Percentiles rank a stretch among this genome's conserved stretches.
Evolutionary conservation across 192 early-diverging fungal genomes (phyloP).

Genomic region (Radiomyces spectabilis): DNA sequence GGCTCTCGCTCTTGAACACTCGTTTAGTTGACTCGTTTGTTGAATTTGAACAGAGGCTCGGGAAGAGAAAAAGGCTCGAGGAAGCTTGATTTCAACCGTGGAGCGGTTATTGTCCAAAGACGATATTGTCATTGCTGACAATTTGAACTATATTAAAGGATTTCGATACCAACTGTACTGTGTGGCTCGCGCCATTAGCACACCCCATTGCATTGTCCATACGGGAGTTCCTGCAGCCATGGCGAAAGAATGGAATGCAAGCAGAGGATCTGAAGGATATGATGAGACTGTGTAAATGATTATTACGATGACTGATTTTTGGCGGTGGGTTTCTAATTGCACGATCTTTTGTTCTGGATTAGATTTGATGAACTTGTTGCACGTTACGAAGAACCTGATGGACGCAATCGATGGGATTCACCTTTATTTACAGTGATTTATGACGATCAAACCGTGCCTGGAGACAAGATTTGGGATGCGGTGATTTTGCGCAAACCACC

Average conservation of each 20-base stretch:
- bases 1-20: too few relatives aligned
- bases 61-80: conserved; percentile 89
- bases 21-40: too few relatives aligned
- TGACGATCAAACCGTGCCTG: conserved; percentile 54
- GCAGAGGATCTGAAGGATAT: conserved; percentile 38
- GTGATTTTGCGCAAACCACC: conserved; percentile 64
- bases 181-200: conserved; percentile 74
- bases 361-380: conserved; percentile 75
- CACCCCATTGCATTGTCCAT: conserved; percentile 80
- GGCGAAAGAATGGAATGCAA: conserved; percentile 49
- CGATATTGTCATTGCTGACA: conserved; percentile 86
- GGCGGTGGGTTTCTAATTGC: background rate
- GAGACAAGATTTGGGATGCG: conserved; percentile 69
- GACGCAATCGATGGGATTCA: conserved; percentile 87
- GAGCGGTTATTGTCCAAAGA: conserved; percentile 79
- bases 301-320: background rate
- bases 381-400: conserved; percentile 93
- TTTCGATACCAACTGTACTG: conserved; percentile 96
- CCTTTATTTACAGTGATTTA: conserved; percentile 89
- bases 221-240: conserved; percentile 48
- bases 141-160: conserved; percentile 98
- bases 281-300: conserved; percentile 25
- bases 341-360: background rate
- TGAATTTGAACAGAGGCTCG: conserved; percentile 17
- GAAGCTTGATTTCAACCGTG: conserved; percentile 79